A percentile compares a stretch with the other conserved stretches of the same genome.
These are phyloP conservation scores for Shiraia sp. DNA, from an alignment of 2,329 filamentous ascomycete species.

Conservation along the genomic window DNA sequence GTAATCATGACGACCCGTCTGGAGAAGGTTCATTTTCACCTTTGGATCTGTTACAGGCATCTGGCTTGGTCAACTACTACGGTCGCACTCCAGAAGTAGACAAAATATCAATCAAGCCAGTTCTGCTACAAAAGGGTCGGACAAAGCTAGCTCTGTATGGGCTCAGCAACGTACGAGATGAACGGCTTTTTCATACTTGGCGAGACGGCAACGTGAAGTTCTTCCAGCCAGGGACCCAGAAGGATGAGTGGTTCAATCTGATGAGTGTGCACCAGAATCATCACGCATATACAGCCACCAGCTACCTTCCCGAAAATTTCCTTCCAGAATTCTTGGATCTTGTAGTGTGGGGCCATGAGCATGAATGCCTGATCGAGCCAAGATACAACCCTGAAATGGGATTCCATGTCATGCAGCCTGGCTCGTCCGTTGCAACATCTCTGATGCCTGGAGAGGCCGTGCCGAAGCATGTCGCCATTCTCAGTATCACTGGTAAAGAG, in stretches of 20 bases:
- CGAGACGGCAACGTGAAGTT: slow-evolving; percentile 92
- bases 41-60: slow-evolving; percentile 86
- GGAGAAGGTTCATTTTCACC: slow-evolving; percentile 92
- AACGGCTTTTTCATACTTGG: slow-evolving; percentile 92
- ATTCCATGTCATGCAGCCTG: slow-evolving; percentile 96
- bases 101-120: slow-evolving; percentile 88
- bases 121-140: slow-evolving; percentile 87
- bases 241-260: slow-evolving; percentile 92
- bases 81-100: slow-evolving; percentile 89
- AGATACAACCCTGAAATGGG: slow-evolving; percentile 80
- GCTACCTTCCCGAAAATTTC: slow-evolving; percentile 93
- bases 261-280: slow-evolving; percentile 97
- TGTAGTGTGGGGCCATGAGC: slow-evolving; percentile 95
- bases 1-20: slow-evolving; percentile 98
- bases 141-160: slow-evolving; percentile 95
- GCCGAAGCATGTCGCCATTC: slow-evolving; percentile 84
- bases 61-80: slow-evolving; percentile 94
- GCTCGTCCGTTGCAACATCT: slow-evolving; percentile 93
- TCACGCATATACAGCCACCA: slow-evolving; percentile 84
- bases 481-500: slow-evolving; percentile 80
- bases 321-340: slow-evolving; percentile 89
- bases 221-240: slow-evolving; percentile 79
- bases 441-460: slow-evolving; percentile 87
- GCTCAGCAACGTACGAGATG: slow-evolving; percentile 93
- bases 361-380: slow-evolving; percentile 92